Conservation (phyloP, 164 flowering plant genomes). For the Vitis amurensis region DNA sequence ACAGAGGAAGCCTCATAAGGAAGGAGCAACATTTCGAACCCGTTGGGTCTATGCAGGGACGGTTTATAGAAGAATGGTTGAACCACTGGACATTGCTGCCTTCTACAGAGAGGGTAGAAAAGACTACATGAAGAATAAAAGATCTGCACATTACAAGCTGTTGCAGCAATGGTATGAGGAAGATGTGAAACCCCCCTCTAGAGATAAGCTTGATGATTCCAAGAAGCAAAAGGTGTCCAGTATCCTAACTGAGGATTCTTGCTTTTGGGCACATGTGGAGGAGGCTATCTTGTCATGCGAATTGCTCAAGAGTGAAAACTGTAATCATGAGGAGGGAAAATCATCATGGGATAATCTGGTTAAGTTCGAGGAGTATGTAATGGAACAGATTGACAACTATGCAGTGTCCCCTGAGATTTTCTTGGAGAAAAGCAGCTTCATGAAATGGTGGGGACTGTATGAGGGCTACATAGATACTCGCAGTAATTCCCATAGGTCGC, state of each 20-base stretch:
- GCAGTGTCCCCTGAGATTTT: slow-evolving; percentile 45
- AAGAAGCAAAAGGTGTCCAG: slow-evolving; percentile 4
- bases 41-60: slow-evolving; percentile 39
- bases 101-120: slow-evolving; percentile 20
- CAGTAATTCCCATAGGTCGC: slow-evolving; percentile 3
- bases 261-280: slow-evolving; percentile 58
- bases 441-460: slow-evolving; percentile 50
- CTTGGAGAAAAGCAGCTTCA: slow-evolving; percentile 43
- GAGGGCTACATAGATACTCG: slow-evolving; percentile 4
- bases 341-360: slow-evolving; percentile 1
- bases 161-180: slow-evolving; percentile 45
- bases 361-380: slow-evolving; percentile 35
- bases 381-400: slow-evolving; percentile 21
- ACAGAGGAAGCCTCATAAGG: slow-evolving; percentile 36
- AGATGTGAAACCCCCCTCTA: slow-evolving; percentile 1
- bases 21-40: slow-evolving; percentile 16
- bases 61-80: slow-evolving; percentile 50
- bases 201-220: not conserved
- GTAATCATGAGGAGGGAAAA: slow-evolving; percentile 4
- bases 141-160: slow-evolving; percentile 29
- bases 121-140: slow-evolving; percentile 23
- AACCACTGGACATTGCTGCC: slow-evolving; percentile 55
- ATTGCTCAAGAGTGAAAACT: slow-evolving; percentile 8
- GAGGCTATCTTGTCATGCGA: slow-evolving; percentile 35
- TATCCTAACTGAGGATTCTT: slow-evolving; percentile 47